Conservation (phyloP, 192 early-diverging fungal genomes). For the Globomyces pollinis-pini region DNA sequence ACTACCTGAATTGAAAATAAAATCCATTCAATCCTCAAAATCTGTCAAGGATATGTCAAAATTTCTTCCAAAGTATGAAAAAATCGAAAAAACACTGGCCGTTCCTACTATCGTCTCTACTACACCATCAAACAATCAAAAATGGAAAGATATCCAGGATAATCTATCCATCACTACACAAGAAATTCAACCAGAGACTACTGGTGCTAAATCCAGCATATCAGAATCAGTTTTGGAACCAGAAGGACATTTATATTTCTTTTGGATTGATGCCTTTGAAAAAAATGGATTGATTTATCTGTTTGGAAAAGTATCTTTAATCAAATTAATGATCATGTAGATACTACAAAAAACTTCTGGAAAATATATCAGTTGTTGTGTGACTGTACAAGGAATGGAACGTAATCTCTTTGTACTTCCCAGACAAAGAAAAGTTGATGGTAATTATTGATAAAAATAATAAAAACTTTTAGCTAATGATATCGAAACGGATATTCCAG, state of each 20-base stretch:
- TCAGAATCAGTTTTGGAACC: slow-evolving; percentile 21
- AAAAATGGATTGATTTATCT: slow-evolving; percentile 74
- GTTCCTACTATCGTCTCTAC: slow-evolving; percentile 26
- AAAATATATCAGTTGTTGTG: slow-evolving; percentile 71
- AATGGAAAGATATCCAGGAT: slow-evolving; percentile 34
- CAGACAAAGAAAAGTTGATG: slow-evolving; percentile 45
- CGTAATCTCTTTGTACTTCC: slow-evolving; percentile 94
- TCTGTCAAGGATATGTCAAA: slow-evolving; percentile 19
- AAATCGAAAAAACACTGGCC: slow-evolving; percentile 7
- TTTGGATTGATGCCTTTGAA: slow-evolving; percentile 91
- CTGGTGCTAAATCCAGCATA: not conserved
- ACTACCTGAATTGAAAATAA: too few relatives aligned
- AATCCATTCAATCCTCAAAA: slow-evolving; percentile 18
- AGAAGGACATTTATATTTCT: slow-evolving; percentile 62
- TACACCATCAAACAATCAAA: slow-evolving; percentile 9
- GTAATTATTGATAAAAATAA: slow-evolving; percentile 15
- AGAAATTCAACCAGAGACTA: slow-evolving; percentile 1
- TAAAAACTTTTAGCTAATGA: slow-evolving; percentile 40
- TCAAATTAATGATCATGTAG: too few relatives aligned
- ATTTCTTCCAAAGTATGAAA: slow-evolving; percentile 18
- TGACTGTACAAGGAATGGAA: slow-evolving; percentile 67
- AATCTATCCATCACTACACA: slow-evolving; percentile 9
- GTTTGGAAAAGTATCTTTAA: slow-evolving; percentile 79
- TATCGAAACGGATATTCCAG: slow-evolving; percentile 46
- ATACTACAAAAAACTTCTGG: too few relatives aligned